Evolutionary conservation across 2,329 filamentous ascomycete species (phyloP).

Genomic region (Xylariaceae sp.): DNA sequence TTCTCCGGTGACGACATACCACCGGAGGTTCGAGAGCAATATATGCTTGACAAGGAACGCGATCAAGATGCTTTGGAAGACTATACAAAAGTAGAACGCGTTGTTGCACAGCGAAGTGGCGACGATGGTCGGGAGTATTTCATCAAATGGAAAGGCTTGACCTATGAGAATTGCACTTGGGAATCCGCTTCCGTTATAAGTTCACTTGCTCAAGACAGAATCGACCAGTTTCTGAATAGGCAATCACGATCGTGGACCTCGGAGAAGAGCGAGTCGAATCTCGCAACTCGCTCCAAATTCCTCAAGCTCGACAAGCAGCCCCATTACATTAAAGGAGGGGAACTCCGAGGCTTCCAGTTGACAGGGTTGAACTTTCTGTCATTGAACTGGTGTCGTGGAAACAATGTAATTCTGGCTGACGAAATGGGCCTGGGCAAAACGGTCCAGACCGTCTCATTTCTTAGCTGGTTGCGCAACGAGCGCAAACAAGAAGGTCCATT

Average conservation of each 20-base stretch:
- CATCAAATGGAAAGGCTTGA: conserved; percentile 94
- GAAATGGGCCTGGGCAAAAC: conserved; percentile 99
- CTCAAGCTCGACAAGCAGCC: conserved; percentile 74
- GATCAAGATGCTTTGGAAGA: conserved; percentile 84
- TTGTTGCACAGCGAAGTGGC: conserved; percentile 76
- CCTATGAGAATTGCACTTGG: conserved; percentile 95
- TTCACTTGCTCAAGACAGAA: conserved; percentile 75
- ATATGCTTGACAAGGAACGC: conserved; percentile 89
- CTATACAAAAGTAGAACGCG: conserved; percentile 85
- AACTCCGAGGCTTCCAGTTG: conserved; percentile 88
- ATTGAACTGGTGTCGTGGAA: conserved; percentile 89
- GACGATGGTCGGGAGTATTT: conserved; percentile 83
- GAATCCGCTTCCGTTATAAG: conserved; percentile 71
- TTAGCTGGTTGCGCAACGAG: conserved; percentile 93
- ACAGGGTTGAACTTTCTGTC: conserved; percentile 91
- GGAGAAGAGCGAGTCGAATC: conserved; percentile 69
- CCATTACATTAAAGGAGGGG: conserved; percentile 74
- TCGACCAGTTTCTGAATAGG: conserved; percentile 85
- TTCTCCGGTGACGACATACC: conserved; percentile 68
- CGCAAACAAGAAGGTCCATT: conserved; percentile 89
- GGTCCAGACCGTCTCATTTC: conserved; percentile 92
- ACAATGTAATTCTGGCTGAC: conserved; percentile 95
- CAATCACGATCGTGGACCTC: conserved; percentile 75
- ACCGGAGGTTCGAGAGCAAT: conserved; percentile 85
- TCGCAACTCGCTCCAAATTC: conserved; percentile 68